These are phyloP conservation scores for Peronospora destructor DNA, from an alignment of 352 stramenopile species.

Conservation along the genomic window DNA sequence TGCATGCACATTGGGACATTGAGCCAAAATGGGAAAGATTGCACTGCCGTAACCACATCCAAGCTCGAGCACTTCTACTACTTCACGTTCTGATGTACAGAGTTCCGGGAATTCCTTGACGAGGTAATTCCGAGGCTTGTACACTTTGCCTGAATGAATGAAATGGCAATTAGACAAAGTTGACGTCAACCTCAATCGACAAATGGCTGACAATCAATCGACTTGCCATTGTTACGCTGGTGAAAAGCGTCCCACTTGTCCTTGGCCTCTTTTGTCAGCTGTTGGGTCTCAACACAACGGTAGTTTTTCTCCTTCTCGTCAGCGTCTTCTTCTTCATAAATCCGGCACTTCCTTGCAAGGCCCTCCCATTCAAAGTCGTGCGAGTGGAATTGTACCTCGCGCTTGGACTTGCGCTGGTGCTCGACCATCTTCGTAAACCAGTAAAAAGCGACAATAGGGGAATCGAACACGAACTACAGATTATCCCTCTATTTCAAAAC, in stretches of 20 bases:
- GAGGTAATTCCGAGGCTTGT: slow-evolving; percentile 81
- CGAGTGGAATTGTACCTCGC: slow-evolving; percentile 57
- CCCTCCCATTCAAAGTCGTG: slow-evolving; percentile 76
- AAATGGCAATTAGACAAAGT: slow-evolving; percentile 1
- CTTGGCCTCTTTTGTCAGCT: slow-evolving; percentile 51
- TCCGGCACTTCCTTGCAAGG: slow-evolving; percentile 41
- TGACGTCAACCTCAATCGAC: slow-evolving; percentile 1
- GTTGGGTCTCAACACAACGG: slow-evolving; percentile 14
- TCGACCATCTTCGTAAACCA: neutral
- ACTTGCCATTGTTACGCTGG: slow-evolving; percentile 59
- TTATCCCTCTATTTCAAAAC: neutral
- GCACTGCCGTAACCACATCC: slow-evolving; percentile 84
- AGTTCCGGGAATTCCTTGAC: slow-evolving; percentile 77
- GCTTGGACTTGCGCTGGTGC: slow-evolving; percentile 3
- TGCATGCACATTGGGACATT: slow-evolving; percentile 55
- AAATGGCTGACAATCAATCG: neutral
- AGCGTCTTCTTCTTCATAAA: slow-evolving; percentile 7
- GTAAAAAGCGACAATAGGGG: neutral
- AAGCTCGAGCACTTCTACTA: slow-evolving; percentile 62
- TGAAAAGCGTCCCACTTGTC: slow-evolving; percentile 75
- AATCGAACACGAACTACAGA: too few relatives aligned
- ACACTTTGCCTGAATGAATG: slow-evolving; percentile 47
- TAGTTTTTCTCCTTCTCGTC: slow-evolving; percentile 1
- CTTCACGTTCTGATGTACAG: slow-evolving; percentile 23
- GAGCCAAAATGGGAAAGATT: slow-evolving; percentile 75